Percentiles rank a stretch among this genome's conserved stretches.
Conservation (phyloP, 176 grass and related monocot species). For the Aegilops tauschii region DNA sequence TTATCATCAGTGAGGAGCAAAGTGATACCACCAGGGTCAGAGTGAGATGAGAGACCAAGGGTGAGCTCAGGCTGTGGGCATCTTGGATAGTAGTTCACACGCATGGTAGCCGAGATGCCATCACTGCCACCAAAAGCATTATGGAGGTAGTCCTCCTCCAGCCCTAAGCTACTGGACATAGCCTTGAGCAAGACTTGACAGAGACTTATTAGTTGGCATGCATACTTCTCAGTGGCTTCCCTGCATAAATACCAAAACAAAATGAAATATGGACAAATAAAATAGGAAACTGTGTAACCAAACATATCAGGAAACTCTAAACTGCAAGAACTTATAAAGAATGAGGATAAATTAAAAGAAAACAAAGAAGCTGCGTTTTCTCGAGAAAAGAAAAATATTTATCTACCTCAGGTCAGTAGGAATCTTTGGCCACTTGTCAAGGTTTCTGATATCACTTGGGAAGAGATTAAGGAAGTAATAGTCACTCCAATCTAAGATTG, state of each 20-base stretch:
- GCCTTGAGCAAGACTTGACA: conserved; percentile 46
- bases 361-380: background rate
- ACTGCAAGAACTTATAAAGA: background rate
- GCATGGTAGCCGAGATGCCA: conserved; percentile 35
- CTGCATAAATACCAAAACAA: conserved; percentile 28
- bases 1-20: conserved; percentile 60
- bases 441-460: conserved; percentile 37
- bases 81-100: conserved; percentile 65
- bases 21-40: conserved; percentile 68
- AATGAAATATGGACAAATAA: background rate
- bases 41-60: conserved; percentile 67
- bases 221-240: conserved; percentile 58
- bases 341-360: background rate
- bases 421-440: conserved; percentile 53
- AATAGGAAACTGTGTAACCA: background rate
- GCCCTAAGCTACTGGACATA: conserved; percentile 51
- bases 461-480: conserved; percentile 65
- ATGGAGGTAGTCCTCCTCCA: conserved; percentile 47
- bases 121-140: conserved; percentile 43
- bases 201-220: conserved; percentile 31
- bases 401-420: conserved; percentile 67
- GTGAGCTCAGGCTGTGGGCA: conserved; percentile 76
- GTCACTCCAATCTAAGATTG: conserved; percentile 64
- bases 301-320: background rate
- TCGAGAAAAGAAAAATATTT: background rate